phyloP scores from a whole-genome alignment of 163 green algal genomes.

The Smithsoniella earleae region DNA sequence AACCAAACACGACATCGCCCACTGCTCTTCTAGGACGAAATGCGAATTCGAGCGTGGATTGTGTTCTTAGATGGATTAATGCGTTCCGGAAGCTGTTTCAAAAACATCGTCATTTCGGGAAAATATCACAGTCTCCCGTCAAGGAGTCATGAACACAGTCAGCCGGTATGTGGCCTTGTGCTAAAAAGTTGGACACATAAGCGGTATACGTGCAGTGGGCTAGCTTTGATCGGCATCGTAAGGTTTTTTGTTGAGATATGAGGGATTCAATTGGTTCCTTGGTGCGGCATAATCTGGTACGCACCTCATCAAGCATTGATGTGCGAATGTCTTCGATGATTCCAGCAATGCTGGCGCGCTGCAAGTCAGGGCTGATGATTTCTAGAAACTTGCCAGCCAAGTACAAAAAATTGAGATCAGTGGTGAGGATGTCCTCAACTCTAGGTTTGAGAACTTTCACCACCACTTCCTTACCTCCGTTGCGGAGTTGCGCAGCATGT shows the following conservation, averaged over 20 bases:
- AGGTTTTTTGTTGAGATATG: background rate
- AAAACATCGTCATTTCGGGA: background rate
- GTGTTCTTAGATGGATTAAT: background rate
- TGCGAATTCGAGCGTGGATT: conserved; percentile 25
- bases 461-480: conserved; percentile 72
- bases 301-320: conserved; percentile 66
- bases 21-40: no score
- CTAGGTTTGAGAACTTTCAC: conserved; percentile 94
- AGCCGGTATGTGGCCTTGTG: no score
- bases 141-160: background rate
- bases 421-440: conserved; percentile 77
- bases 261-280: background rate
- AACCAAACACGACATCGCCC: no score
- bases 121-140: background rate
- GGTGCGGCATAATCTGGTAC: conserved; percentile 22
- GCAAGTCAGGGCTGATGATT: conserved; percentile 70
- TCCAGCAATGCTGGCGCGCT: conserved; percentile 56
- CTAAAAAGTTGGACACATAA: no score
- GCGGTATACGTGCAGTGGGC: no score
- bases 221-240: no score
- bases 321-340: conserved; percentile 79
- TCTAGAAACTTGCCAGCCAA: conserved; percentile 61
- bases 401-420: conserved; percentile 90
- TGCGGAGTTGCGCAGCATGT: conserved; percentile 67
- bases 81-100: background rate